Base-by-base conservation (phyloP, 2,329 filamentous ascomycete genomes). In the Didymellaceae sp. region DNA sequence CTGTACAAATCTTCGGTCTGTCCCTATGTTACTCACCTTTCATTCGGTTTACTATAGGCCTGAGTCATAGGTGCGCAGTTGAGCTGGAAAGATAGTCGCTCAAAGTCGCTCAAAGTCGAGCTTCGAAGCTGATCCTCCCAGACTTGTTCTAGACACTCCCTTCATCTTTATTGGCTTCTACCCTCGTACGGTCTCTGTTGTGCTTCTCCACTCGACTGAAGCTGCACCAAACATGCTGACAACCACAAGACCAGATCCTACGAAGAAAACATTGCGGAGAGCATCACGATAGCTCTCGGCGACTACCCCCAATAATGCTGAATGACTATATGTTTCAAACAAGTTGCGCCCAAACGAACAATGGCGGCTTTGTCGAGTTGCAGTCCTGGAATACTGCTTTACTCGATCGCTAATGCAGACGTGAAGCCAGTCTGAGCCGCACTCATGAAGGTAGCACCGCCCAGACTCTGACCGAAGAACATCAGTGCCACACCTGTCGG, bases 401-500 rank as follows among this genome's bases (percentile, higher is more conserved):
- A 32, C 14, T 41, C 46, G 17, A 54, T 31, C 0, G 59, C 38
- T 6, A 66, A 40, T 11, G 37, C 24, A 40, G 45, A 45, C 2
- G 42, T 35, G 21, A 66, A 52, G 2, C 61, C 37, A 55, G 74
- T 78, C 54, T 77, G 73, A 4, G 66, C 75, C 13, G 76, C 73
- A 3, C 69, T 67, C 34, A 77, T 65, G 57, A 76, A 76, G 13
- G 78, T 60, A 1, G 74, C 69, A 30, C 74, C 74, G n/a, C 76
- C 75, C 2, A 78, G 58, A 3, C 72, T 73, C 53, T 77, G 75
- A 6, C 57, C 55, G 57, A 77, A 75, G 59, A 77, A 73, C 53
- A 77, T 69, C n/a, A 64, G 28, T 8, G 56, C 53, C 6, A 60
- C 38, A 21, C 62, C 62, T 6, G 47, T 52, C 1, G 75, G 65